Percentiles rank a stretch among this genome's conserved stretches.
These are phyloP conservation scores for Austroboletus novae-zelandiae DNA, from an alignment of 1,284 basidiomycete genomes.

Conservation along the genomic window DNA sequence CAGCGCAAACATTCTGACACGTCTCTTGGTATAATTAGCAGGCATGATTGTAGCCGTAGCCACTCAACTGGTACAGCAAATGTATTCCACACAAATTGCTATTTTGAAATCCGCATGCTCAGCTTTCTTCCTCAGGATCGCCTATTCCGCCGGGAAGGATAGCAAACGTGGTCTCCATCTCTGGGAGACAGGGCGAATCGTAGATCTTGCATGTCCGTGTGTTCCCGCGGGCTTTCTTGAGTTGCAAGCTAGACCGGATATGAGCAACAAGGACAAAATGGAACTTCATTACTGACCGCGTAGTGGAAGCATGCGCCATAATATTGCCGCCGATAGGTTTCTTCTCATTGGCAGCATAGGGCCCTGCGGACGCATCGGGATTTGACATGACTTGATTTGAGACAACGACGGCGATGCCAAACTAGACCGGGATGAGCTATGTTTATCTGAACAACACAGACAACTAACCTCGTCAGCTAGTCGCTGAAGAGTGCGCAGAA, in stretches of 20 bases:
- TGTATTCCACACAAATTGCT: conserved; percentile 6
- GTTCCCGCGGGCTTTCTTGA: conserved; percentile 91
- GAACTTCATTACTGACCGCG: conserved; percentile 51
- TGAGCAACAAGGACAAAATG: neutral
- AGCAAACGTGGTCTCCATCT: conserved; percentile 94
- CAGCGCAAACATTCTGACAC: conserved; percentile 83
- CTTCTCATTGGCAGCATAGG: conserved; percentile 89
- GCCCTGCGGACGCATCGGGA: conserved; percentile 90
- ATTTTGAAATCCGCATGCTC: conserved; percentile 3
- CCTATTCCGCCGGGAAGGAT: conserved; percentile 89
- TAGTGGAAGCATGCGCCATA: conserved; percentile 94
- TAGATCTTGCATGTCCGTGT: conserved; percentile 97
- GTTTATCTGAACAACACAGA: neutral
- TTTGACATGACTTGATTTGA: conserved; percentile 99
- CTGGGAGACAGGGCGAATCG: conserved; percentile 96
- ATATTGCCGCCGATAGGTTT: conserved; percentile 98
- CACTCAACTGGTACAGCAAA: conserved; percentile 34
- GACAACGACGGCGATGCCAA: conserved; percentile 95
- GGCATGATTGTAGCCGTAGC: conserved; percentile 6
- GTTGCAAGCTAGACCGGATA: conserved; percentile 60
- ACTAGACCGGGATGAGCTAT: conserved; percentile 48
- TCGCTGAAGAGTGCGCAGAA: conserved; percentile 89
- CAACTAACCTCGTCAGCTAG: conserved; percentile 87
- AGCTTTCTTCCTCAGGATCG: conserved; percentile 85
- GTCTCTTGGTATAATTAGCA: conserved; percentile 63